A percentile compares a stretch with the other conserved stretches of the same genome.
Conservation (phyloP, 2,329 filamentous ascomycete species). For the Microcyclospora pomicola region DNA sequence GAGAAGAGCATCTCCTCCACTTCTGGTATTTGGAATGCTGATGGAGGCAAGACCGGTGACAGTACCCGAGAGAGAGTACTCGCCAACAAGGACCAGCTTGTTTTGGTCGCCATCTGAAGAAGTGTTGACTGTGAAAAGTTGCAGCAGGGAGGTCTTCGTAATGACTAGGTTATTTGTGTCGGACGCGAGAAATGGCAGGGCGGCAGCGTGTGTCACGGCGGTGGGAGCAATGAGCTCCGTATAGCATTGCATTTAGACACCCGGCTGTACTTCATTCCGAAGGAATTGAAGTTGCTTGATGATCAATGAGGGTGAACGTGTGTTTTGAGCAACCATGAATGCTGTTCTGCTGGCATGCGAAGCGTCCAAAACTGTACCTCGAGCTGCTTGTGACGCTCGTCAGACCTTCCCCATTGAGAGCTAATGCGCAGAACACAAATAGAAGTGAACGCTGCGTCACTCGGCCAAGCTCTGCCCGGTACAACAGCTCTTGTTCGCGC, state of each 20-base stretch:
- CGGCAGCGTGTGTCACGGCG: constrained; percentile 79
- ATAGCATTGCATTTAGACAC: constrained; percentile 74
- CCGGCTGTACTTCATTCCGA: not conserved
- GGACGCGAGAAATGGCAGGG: constrained; percentile 61
- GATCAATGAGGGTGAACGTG: not conserved
- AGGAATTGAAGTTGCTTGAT: not conserved
- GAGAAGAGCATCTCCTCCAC: constrained; percentile 70
- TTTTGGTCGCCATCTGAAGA: constrained; percentile 4
- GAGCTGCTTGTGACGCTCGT: not conserved
- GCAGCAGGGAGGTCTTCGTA: constrained; percentile 82
- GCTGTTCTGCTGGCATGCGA: not conserved
- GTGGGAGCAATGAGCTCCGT: constrained; percentile 89
- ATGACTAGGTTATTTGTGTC: constrained; percentile 74
- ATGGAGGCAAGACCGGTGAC: constrained; percentile 71
- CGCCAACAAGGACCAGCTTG: constrained; percentile 72
- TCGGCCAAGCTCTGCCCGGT: too few species aligned
- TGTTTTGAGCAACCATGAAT: not conserved
- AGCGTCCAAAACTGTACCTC: not conserved
- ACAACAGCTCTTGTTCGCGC: too few species aligned
- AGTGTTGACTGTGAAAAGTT: constrained; percentile 51
- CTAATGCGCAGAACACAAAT: too few species aligned
- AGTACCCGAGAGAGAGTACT: constrained; percentile 72
- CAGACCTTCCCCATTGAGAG: too few species aligned
- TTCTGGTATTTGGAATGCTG: constrained; percentile 56
- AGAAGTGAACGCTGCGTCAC: too few species aligned